These are phyloP conservation scores for Ilyonectria sp. DNA, from an alignment of 2,329 filamentous ascomycete species.

Conservation along the genomic window DNA sequence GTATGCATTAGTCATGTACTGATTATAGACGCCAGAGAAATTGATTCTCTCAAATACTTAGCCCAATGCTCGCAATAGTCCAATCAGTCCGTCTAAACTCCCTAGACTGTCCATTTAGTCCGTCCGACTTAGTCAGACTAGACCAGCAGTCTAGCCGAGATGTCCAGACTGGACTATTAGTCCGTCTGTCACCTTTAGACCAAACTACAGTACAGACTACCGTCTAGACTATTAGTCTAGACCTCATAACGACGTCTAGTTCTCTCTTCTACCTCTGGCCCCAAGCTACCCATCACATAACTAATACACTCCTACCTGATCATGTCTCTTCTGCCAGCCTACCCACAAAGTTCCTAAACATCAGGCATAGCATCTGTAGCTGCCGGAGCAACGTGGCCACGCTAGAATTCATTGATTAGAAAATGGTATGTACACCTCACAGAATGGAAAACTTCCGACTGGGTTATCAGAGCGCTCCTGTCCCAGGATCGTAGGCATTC, in stretches of 20 bases:
- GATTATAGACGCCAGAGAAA: too few species aligned
- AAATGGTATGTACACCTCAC: background rate
- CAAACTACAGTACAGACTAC: background rate
- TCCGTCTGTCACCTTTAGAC: conserved; percentile 1
- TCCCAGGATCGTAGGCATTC: too few species aligned
- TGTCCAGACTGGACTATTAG: conserved; percentile 1
- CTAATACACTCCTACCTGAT: conserved; percentile 4
- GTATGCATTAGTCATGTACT: too few species aligned
- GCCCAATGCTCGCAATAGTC: background rate
- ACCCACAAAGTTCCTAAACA: conserved; percentile 8
- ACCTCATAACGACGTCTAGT: background rate
- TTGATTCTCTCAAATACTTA: too few species aligned
- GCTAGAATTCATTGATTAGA: conserved; percentile 4
- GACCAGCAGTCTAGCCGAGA: conserved; percentile 3
- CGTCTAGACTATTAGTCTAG: background rate
- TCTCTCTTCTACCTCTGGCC: background rate
- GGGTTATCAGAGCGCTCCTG: too few species aligned
- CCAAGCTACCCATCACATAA: conserved; percentile 1
- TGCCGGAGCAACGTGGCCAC: background rate
- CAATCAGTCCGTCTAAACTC: conserved; percentile 1
- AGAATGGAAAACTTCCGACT: background rate
- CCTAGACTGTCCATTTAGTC: background rate
- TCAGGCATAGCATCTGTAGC: conserved; percentile 6
- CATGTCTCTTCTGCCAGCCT: background rate
- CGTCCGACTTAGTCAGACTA: background rate